Base-by-base conservation (phyloP, 2,329 filamentous ascomycete genomes). In the Cordyceps fumosorosea region DNA sequence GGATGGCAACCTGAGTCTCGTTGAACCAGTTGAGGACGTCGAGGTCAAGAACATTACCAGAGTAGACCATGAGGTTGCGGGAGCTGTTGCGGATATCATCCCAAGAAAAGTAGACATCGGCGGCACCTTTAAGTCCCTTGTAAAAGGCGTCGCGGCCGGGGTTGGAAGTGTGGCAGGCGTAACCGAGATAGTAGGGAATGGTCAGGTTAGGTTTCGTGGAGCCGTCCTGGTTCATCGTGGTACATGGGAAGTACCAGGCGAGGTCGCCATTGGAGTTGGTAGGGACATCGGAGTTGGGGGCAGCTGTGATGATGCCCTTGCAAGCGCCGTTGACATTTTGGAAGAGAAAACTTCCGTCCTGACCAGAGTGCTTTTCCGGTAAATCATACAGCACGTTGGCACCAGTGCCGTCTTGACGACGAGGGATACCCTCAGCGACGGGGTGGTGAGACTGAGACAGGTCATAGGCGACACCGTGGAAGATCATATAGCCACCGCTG, bases 271-370 rank as follows among this genome's bases (percentile, higher is more conserved):
- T 77, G 29, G 74, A 76, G 71, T 96, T 88, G 6, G 89, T 89
- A 1, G 93, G 91, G 10, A 99, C 86, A 68, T 91, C 88, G 0
- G 93, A 96, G 61, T 80, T 80, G 1, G 82, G 72, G 1, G 89
- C 84, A 8, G 81, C 75, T 0, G 85, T 96, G 72, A 99, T 96
- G 62, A 98, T 76, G 11, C 84, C 89, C 77, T 98, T 99, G 83
- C 95, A 99, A 65, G 89, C 90, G 54, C 95, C 96, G 69, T 99
- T 99, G 74, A 99, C 95, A 67, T 98, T 96, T 73, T 99, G 95
- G 77, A 99, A 99, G 71, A 99, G 78, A 73, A 99, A 99, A 71
- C 93, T 98, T 63, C 91, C 93, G 72, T 99, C 96, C 74, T 90
- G 84, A n/a, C 93, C 95, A 61, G 87, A 88, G 68, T 93, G 86